Conservation (phyloP, 108 stramenopile species). For the Thalassiosira profunda region DNA sequence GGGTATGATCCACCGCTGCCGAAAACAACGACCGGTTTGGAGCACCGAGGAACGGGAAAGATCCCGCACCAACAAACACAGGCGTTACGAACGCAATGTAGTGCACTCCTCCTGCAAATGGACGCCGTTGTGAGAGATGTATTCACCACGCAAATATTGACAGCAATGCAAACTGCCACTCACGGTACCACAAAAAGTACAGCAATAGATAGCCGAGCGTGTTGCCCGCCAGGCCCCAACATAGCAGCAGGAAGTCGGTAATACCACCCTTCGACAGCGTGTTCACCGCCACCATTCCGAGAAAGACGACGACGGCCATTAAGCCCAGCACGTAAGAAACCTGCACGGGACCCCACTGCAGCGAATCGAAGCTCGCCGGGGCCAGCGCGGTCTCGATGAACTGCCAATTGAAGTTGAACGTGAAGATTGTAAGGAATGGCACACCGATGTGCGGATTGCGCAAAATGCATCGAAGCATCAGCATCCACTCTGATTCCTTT, state of each 20-base stretch:
- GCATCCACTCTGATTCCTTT: conserved; percentile 18
- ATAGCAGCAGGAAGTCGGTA: conserved; percentile 22
- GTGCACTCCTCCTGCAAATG: conserved; percentile 8
- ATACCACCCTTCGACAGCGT: conserved; percentile 14
- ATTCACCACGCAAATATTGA: too few species aligned
- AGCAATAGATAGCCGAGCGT: conserved; percentile 17
- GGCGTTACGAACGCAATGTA: conserved; percentile 50
- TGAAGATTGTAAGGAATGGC: conserved; percentile 65
- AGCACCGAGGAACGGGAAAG: conserved; percentile 70
- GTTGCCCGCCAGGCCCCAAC: conserved; percentile 17
- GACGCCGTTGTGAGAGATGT: too few species aligned
- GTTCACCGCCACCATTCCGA: conserved; percentile 51
- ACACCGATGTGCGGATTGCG: conserved; percentile 47
- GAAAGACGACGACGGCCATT: conserved; percentile 59
- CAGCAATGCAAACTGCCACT: conserved; percentile 3
- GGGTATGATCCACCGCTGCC: conserved; percentile 43
- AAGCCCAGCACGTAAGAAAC: conserved; percentile 61
- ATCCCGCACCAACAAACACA: conserved; percentile 38
- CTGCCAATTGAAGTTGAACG: conserved; percentile 73
- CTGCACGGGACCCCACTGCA: conserved; percentile 66
- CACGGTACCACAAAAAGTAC: conserved; percentile 25
- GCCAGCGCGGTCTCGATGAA: conserved; percentile 79
- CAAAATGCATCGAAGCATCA: conserved; percentile 27
- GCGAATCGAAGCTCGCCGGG: conserved; percentile 59
- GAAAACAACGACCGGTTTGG: conserved; percentile 72